Conservation (phyloP, 192 early-diverging fungal genomes). For the Coemansia sp. region DNA sequence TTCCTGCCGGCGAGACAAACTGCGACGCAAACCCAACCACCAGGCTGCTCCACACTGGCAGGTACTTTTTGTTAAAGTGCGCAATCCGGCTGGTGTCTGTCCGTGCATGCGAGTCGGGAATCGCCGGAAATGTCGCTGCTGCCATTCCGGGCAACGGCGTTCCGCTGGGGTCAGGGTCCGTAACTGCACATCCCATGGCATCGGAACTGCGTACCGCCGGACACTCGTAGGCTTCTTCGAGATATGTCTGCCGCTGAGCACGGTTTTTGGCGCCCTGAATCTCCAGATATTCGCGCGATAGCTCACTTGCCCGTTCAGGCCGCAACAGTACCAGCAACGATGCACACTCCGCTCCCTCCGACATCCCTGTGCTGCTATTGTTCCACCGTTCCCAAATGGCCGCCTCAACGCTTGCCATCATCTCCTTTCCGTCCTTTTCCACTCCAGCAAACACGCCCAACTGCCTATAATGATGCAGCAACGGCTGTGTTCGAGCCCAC, state of each 20-base stretch:
- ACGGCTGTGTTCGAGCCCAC: constrained; percentile 67
- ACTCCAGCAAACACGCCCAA: constrained; percentile 78
- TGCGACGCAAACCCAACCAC: constrained; percentile 54
- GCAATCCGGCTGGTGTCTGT: constrained; percentile 13
- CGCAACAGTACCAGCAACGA: constrained; percentile 44
- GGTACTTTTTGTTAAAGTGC: constrained; percentile 35
- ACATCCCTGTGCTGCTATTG: constrained; percentile 16
- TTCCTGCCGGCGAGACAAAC: constrained; percentile 47
- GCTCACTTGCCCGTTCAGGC: constrained; percentile 18
- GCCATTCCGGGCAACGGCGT: constrained; percentile 10
- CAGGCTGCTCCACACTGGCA: constrained; percentile 49
- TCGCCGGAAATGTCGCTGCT: constrained; percentile 2
- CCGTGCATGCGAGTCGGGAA: not conserved
- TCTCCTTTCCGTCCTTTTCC: constrained; percentile 74
- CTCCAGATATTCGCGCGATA: constrained; percentile 45
- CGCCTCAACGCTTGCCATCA: constrained; percentile 70
- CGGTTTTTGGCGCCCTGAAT: constrained; percentile 46
- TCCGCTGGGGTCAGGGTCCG: not conserved
- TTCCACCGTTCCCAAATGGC: constrained; percentile 57
- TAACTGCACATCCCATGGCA: not conserved
- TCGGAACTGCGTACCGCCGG: constrained; percentile 7
- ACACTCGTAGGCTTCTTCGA: constrained; percentile 22
- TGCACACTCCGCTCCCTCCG: constrained; percentile 42
- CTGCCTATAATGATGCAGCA: constrained; percentile 76
- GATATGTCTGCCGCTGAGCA: constrained; percentile 15